Evolutionary conservation across 1,284 basidiomycete genomes (phyloP).

Genomic region (Laetiporus sulphureus): DNA sequence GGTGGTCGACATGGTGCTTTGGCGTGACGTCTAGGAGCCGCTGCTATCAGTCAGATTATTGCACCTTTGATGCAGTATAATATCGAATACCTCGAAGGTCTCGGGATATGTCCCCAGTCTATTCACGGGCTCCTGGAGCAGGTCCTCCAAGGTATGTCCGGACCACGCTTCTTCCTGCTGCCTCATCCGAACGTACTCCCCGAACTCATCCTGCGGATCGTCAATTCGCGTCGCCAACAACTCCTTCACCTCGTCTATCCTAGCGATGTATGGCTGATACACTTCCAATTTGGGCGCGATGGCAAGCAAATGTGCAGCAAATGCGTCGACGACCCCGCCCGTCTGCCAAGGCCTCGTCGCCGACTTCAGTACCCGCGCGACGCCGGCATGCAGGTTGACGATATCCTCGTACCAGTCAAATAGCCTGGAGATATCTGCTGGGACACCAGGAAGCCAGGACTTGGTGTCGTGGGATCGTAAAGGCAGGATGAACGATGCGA

Average conservation of each 20-base stretch:
- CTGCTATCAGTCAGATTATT: conserved; percentile 26
- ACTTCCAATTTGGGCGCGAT: conserved; percentile 68
- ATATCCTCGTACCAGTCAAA: conserved; percentile 87
- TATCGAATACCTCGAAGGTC: not conserved
- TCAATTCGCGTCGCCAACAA: conserved; percentile 29
- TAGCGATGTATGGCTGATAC: conserved; percentile 81
- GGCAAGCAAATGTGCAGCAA: conserved; percentile 52
- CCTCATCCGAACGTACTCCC: conserved; percentile 78
- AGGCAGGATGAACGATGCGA: conserved; percentile 68
- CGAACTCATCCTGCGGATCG: conserved; percentile 48
- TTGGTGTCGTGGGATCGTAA: conserved; percentile 62
- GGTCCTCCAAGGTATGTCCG: conserved; percentile 57
- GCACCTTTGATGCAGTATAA: not conserved
- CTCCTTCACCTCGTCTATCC: conserved; percentile 55
- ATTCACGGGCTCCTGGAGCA: conserved; percentile 72
- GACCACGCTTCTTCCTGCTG: conserved; percentile 45
- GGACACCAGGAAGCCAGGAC: conserved; percentile 76
- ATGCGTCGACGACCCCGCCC: conserved; percentile 32
- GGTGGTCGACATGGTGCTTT: conserved; percentile 59
- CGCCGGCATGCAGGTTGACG: conserved; percentile 62
- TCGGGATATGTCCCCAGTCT: conserved; percentile 68
- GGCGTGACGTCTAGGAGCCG: conserved; percentile 64
- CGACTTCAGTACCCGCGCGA: conserved; percentile 47
- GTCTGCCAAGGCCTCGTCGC: conserved; percentile 15
- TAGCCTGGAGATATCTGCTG: conserved; percentile 56